Percentiles rank a stretch among this genome's conserved stretches.
Evolutionary conservation across 805 yeast species (phyloP).

Genomic region (Ogataea henricii): DNA sequence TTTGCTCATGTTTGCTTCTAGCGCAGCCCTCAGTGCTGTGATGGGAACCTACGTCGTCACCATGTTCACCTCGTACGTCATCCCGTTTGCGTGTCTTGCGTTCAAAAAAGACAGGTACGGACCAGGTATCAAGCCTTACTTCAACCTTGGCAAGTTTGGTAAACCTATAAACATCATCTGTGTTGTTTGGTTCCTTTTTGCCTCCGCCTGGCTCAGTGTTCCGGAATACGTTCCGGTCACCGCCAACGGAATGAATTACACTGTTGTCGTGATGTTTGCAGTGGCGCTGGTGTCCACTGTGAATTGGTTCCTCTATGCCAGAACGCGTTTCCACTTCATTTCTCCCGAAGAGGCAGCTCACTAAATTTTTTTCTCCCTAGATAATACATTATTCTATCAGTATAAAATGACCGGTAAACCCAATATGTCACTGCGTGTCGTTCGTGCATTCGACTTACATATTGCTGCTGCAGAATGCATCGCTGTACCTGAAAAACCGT

Average conservation of each 20-base stretch:
- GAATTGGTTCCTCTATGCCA: slow-evolving; percentile 24
- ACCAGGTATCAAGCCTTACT: slow-evolving; percentile 1
- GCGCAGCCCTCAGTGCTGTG: slow-evolving; percentile 3
- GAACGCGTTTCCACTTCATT: slow-evolving; percentile 16
- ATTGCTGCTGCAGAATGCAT: too few relatives aligned
- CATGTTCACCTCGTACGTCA: slow-evolving; percentile 1
- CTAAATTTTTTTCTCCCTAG: background rate
- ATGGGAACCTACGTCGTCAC: slow-evolving; percentile 2
- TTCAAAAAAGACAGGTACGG: slow-evolving; percentile 5
- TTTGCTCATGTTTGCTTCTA: slow-evolving; percentile 5
- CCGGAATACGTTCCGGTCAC: slow-evolving; percentile 23
- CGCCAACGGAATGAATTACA: slow-evolving; percentile 27
- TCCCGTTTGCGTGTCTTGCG: background rate
- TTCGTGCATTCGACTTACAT: too few relatives aligned
- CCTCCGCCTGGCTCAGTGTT: slow-evolving; percentile 27
- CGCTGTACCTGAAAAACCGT: too few relatives aligned
- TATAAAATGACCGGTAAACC: background rate
- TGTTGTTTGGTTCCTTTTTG: slow-evolving; percentile 26
- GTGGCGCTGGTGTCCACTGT: slow-evolving; percentile 24
- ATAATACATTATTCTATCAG: background rate
- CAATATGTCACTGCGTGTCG: too few relatives aligned
- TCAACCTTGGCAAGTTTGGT: slow-evolving; percentile 23
- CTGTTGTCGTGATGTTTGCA: slow-evolving; percentile 27
- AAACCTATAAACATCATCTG: slow-evolving; percentile 23
- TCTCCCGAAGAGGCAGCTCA: slow-evolving; percentile 1